Conservation (phyloP, 805 yeast genomes). For the Candida golubevii region DNA sequence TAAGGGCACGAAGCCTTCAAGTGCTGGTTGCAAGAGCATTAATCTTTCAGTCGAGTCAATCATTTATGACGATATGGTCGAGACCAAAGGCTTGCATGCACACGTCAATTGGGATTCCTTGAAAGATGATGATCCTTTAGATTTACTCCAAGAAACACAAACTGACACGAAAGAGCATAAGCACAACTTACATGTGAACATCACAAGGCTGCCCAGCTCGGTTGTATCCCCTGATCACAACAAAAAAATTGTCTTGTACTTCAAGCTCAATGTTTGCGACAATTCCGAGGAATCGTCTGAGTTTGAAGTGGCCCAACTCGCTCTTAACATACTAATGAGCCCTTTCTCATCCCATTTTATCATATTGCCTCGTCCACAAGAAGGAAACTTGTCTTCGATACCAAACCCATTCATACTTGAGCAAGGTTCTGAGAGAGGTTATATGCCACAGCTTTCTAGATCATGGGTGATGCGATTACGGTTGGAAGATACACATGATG, state of each 20-base stretch:
- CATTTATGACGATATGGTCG: constrained; percentile 13
- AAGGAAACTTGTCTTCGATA: constrained; percentile 24
- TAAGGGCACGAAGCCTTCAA: constrained; percentile 10
- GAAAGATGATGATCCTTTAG: constrained; percentile 39
- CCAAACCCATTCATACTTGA: constrained; percentile 34
- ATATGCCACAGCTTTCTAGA: constrained; percentile 31
- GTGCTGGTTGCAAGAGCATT: constrained; percentile 19
- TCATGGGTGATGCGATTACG: constrained; percentile 25
- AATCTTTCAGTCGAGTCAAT: constrained; percentile 21
- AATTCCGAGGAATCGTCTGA: constrained; percentile 17
- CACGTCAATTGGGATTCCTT: constrained; percentile 31
- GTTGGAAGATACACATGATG: constrained; percentile 3
- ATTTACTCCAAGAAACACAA: constrained; percentile 16
- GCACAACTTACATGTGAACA: constrained; percentile 20
- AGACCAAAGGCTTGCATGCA: constrained; percentile 16
- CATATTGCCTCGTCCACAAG: constrained; percentile 27
- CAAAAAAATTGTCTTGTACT: constrained; percentile 17
- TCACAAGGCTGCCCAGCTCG: constrained; percentile 21
- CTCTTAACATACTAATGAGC: constrained; percentile 22
- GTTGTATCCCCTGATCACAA: constrained; percentile 6
- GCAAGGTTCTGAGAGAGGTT: constrained; percentile 9
- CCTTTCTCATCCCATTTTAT: constrained; percentile 22
- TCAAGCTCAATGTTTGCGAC: constrained; percentile 24
- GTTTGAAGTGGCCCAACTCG: constrained; percentile 22
- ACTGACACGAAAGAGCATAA: constrained; percentile 3